Conservation (phyloP, 208 protist genomes). For the Leishmania mexicana region DNA sequence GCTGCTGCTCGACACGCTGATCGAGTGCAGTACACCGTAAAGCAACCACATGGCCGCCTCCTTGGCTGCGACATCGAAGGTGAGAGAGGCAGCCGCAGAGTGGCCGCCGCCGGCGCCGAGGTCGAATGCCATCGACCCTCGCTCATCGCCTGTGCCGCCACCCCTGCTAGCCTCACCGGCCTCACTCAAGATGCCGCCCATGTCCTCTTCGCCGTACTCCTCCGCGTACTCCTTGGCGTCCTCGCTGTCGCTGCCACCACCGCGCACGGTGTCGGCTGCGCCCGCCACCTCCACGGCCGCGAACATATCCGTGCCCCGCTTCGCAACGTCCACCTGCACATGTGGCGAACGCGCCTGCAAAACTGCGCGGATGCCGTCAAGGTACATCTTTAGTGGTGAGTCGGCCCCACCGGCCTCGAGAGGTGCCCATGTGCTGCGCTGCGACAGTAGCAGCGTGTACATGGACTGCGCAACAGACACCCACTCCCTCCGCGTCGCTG, state of each 20-base stretch:
- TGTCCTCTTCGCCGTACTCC: slow-evolving; percentile 19
- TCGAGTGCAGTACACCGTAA: slow-evolving; percentile 22
- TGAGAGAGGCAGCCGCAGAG: background rate
- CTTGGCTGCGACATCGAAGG: slow-evolving; percentile 54
- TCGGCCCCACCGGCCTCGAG: background rate
- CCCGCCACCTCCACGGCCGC: slow-evolving; percentile 1
- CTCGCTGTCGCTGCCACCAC: slow-evolving; percentile 24
- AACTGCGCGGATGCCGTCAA: slow-evolving; percentile 12
- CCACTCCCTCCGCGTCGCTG: slow-evolving; percentile 39
- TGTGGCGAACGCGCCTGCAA: slow-evolving; percentile 29
- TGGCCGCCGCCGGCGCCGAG: background rate
- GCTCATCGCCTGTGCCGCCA: background rate
- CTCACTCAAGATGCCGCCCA: slow-evolving; percentile 21
- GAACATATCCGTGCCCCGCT: slow-evolving; percentile 14
- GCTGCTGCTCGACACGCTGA: slow-evolving; percentile 4
- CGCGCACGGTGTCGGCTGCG: slow-evolving; percentile 12
- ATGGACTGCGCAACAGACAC: slow-evolving; percentile 28
- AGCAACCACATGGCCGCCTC: slow-evolving; percentile 45
- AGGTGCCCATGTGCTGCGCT: background rate
- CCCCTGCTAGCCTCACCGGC: background rate
- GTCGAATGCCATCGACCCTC: background rate
- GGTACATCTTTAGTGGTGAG: slow-evolving; percentile 5
- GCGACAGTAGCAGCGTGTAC: slow-evolving; percentile 11
- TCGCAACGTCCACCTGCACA: slow-evolving; percentile 15
- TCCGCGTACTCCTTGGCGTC: slow-evolving; percentile 19